phyloP scores from a whole-genome alignment of 768 basidiomycete species.

The Hygrocybe punicea region DNA sequence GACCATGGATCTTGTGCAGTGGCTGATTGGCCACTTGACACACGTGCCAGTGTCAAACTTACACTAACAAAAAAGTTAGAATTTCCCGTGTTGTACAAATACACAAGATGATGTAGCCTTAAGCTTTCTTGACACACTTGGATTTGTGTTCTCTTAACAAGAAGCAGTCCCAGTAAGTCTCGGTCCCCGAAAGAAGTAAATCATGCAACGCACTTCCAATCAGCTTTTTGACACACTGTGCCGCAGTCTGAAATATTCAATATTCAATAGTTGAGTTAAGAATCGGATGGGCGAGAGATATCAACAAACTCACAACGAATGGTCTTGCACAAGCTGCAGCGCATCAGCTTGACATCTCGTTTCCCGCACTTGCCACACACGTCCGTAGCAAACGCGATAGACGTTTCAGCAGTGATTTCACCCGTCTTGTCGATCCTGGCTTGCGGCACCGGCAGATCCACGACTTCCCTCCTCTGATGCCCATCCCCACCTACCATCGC shows the following conservation, averaged over 20 bases:
- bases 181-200: background rate
- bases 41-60: no score
- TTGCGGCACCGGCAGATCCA: slow-evolving; percentile 16
- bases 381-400: slow-evolving; percentile 28
- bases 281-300: background rate
- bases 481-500: background rate
- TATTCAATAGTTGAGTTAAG: background rate
- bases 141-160: background rate
- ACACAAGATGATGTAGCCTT: no score
- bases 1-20: no score
- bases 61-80: no score
- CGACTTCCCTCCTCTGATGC: slow-evolving; percentile 20
- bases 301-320: slow-evolving; percentile 28
- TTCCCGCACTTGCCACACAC: slow-evolving; percentile 28
- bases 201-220: slow-evolving; percentile 22
- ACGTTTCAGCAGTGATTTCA: slow-evolving; percentile 9
- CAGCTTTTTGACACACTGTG: slow-evolving; percentile 24
- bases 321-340: slow-evolving; percentile 27
- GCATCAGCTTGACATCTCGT: slow-evolving; percentile 24
- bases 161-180: background rate
- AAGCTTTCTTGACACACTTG: background rate
- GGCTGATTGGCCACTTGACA: no score
- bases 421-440: slow-evolving; percentile 20
- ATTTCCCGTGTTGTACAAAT: no score
- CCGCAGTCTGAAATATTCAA: slow-evolving; percentile 18